Evolutionary conservation across 352 stramenopile genomes (phyloP).

Genomic region (Globisporangium parvum): DNA sequence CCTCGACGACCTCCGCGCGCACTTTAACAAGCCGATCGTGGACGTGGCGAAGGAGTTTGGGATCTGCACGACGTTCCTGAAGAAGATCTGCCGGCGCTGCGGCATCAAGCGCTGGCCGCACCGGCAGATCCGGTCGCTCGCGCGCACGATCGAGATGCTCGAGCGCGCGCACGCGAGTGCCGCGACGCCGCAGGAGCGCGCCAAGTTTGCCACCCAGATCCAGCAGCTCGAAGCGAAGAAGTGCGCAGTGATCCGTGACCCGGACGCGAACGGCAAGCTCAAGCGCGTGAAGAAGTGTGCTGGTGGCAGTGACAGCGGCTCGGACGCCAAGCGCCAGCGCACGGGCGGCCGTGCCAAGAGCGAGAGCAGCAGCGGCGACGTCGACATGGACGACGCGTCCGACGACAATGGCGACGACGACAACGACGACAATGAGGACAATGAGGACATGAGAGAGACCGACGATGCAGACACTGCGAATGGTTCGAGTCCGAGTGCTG

Average conservation of each 20-base stretch:
- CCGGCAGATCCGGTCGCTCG: constrained; percentile 72
- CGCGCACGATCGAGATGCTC: constrained; percentile 82
- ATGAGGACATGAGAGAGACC: no score
- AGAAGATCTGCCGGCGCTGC: constrained; percentile 79
- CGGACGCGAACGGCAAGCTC: constrained; percentile 50
- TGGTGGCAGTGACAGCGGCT: no score
- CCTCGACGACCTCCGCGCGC: no score
- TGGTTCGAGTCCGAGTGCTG: no score
- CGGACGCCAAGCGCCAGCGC: no score
- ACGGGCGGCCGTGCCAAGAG: no score
- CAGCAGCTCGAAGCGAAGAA: constrained; percentile 59
- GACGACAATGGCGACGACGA: no score
- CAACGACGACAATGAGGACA: no score
- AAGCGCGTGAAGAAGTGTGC: constrained; percentile 56
- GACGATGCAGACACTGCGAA: no score
- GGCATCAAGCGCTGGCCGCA: constrained; percentile 82
- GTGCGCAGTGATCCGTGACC: constrained; percentile 58
- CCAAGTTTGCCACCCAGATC: constrained; percentile 52
- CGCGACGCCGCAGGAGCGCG: constrained; percentile 31
- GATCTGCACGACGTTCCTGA: constrained; percentile 80
- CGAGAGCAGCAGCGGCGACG: constrained; percentile 1
- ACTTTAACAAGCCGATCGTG: no score
- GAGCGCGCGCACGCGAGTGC: constrained; percentile 46
- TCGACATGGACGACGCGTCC: constrained; percentile 15
- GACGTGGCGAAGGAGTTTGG: constrained; percentile 75